phyloP scores from a whole-genome alignment of 345 rosid species.

The Rhodomyrtus tomentosa region DNA sequence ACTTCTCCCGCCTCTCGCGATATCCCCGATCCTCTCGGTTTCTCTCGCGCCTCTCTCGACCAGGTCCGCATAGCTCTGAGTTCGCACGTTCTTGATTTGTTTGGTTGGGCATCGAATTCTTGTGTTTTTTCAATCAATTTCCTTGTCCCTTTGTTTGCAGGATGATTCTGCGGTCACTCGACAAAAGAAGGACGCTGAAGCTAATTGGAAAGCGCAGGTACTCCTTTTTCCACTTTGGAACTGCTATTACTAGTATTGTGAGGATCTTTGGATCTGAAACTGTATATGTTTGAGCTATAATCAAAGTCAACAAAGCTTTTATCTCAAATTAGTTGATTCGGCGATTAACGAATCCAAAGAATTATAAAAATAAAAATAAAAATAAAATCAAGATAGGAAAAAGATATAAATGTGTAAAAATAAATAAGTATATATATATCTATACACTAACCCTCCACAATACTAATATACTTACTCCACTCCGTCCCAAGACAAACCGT shows the following conservation, averaged over 20 bases:
- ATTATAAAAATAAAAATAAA: no score
- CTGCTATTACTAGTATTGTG: not conserved
- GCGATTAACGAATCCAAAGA: no score
- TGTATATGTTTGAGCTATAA: not conserved
- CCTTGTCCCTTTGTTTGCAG: conserved; percentile 12
- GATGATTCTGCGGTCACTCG: conserved; percentile 74
- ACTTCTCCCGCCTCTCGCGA: conserved; percentile 76
- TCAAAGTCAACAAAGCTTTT: no score
- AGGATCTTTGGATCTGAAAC: not conserved
- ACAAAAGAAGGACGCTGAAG: conserved; percentile 98
- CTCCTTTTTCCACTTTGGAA: not conserved
- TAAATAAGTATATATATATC: no score
- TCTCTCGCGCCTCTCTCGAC: conserved; percentile 73
- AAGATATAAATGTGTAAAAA: no score
- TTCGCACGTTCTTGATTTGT: not conserved
- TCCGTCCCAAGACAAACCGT: no score
- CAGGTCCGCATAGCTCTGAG: conserved; percentile 30
- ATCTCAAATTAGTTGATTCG: no score
- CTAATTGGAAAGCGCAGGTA: conserved; percentile 96
- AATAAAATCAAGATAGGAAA: no score
- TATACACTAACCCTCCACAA: no score
- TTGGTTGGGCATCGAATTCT: not conserved
- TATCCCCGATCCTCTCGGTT: conserved; percentile 88
- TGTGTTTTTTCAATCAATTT: not conserved
- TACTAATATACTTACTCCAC: no score